Conservation (phyloP, 2,329 filamentous ascomycete species). For the Neurospora sp. region DNA sequence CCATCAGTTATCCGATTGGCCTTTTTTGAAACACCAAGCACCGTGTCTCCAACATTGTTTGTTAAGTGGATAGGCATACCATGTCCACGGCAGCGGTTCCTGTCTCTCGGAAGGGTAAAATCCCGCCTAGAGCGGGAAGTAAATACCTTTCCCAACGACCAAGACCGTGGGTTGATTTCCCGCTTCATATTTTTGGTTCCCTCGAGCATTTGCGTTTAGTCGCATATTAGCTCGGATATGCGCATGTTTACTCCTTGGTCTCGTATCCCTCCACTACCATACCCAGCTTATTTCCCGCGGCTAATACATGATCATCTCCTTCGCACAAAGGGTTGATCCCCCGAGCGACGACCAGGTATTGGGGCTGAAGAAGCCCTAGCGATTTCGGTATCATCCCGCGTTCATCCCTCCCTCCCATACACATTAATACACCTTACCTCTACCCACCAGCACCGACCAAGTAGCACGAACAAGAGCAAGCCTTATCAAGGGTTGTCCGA, state of each 20-base stretch:
- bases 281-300: not conserved
- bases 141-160: not conserved
- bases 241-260: not conserved
- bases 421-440: not conserved
- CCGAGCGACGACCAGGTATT: not conserved
- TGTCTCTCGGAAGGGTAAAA: not conserved
- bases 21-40: not conserved
- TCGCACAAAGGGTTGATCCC: not conserved
- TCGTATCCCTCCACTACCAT: not conserved
- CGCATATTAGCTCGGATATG: not conserved
- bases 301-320: not conserved
- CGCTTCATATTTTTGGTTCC: not conserved
- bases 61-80: not conserved
- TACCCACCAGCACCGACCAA: not conserved
- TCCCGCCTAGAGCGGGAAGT: not conserved
- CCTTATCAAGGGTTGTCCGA: not conserved
- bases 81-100: not conserved
- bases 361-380: not conserved
- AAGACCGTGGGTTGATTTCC: not conserved
- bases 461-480: not conserved
- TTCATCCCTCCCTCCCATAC: not conserved
- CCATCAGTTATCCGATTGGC: not conserved
- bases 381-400: not conserved
- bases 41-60: not conserved
- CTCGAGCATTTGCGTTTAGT: not conserved